A percentile compares a stretch with the other conserved stretches of the same genome.
Evolutionary conservation across 2,329 filamentous ascomycete genomes (phyloP).

Genomic region (Stachybotrys chlorohalonatus): DNA sequence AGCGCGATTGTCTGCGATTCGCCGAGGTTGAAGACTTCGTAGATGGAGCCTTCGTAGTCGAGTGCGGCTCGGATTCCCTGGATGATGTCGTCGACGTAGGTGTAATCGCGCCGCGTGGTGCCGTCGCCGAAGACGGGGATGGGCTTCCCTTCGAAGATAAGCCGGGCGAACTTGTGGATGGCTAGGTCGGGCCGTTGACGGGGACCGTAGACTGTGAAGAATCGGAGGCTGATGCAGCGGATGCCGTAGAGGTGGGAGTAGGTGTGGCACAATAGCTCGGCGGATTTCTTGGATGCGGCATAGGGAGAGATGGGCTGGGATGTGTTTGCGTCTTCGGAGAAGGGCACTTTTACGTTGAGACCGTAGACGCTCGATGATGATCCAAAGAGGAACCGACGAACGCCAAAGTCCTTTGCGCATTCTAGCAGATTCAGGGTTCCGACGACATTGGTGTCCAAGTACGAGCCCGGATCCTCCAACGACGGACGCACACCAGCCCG

Average conservation of each 20-base stretch:
- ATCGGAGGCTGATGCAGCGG: conserved; percentile 13
- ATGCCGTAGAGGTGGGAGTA: conserved; percentile 13
- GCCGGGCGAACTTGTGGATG: conserved; percentile 13
- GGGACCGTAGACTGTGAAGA: conserved; percentile 15
- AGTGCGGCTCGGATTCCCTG: conserved; percentile 12
- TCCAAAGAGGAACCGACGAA: conserved; percentile 12
- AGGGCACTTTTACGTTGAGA: conserved; percentile 10
- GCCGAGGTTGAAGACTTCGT: conserved; percentile 14
- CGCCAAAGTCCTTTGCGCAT: conserved; percentile 11
- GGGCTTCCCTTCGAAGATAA: conserved; percentile 11
- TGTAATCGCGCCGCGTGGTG: conserved; percentile 13
- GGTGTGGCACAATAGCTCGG: conserved; percentile 13
- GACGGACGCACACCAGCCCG: conserved; percentile 13
- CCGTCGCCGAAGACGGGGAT: conserved; percentile 14
- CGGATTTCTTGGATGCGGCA: conserved; percentile 9
- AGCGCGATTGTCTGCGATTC: conserved; percentile 13
- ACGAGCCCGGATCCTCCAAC: conserved; percentile 7
- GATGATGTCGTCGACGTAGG: conserved; percentile 14
- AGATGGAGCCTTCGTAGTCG: conserved; percentile 7
- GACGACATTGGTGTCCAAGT: conserved; percentile 13
- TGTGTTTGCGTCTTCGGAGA: conserved; percentile 8
- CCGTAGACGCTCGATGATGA: conserved; percentile 15
- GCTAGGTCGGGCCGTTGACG: conserved; percentile 14
- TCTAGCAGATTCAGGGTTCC: conserved; percentile 14
- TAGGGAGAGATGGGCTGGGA: conserved; percentile 13